Base-by-base conservation (phyloP, 352 stramenopile species). In the Saprolegnia diclina region DNA sequence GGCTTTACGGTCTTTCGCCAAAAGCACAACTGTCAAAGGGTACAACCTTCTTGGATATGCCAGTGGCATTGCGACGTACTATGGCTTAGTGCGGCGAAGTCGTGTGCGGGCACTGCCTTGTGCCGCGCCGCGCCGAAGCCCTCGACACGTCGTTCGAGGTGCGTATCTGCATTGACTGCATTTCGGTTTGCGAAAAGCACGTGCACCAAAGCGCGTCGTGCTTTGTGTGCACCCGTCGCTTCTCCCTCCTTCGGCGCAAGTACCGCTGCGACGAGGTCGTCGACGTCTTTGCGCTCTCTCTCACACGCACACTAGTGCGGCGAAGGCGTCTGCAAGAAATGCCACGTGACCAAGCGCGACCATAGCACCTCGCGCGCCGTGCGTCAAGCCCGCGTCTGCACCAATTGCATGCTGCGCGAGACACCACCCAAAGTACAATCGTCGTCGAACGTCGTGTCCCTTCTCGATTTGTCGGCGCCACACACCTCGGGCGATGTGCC, bases 341-440 rank as follows among this genome's bases (percentile, higher is more conserved):
- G 59, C 59, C 21, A 14, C 35, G 35, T 59, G 13, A 24, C n/a
- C 13, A 14, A 59, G 19, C 52, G 52, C 24, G 24, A 59, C 52
- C 52, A 59, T 19, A 59, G 24, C 11, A 5, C 46, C 46, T 54
- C 29, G 29, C 29, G 29, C 29, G 29, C 18, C 11, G 42, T 48
- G 42, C 42, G 42, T 7, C 42, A 48, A n/a, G 13, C 10, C 18
- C 26, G 42, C 18, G 18, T 48, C 42, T 48, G 42, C 42, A 77
- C 66, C 90, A 90, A 56, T 55, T 92, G 50, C 82, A 92, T 73
- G 89, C 84, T 62, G 76, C 78, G 64, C 82, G 90, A 48, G 84
- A 92, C 48, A 90, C 88, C 73, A 89, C 90, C 72, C 81, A 90
- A 76, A 92, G 90, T 72, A 78, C 90, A 29, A 90, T 81, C 71